Base-by-base conservation (phyloP, 73 alveolate species). In the Symbiodinium natans region DNA sequence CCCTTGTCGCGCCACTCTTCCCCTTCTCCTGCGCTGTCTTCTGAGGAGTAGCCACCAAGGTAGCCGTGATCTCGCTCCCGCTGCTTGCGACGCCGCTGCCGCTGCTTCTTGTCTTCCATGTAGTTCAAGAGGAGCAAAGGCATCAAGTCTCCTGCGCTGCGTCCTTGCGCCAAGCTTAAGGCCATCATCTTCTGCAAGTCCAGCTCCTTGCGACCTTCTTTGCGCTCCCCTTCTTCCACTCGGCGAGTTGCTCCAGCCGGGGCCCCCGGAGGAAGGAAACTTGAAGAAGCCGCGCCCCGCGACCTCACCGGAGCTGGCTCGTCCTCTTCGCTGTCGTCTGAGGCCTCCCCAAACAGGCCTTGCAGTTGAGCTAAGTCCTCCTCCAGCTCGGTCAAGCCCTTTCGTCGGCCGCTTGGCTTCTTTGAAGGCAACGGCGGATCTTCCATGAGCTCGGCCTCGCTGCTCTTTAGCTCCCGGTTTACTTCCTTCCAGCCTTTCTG, bases 11-110 rank as follows among this genome's bases (percentile, higher is more conserved):
- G 36, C 34, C 1, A 15, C 34, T 31, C 63, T 33, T 3, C 59
- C 15, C 7, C 41, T 40, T 33, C 56, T 39, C 34, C 77, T 31
- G 10, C 34, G 15, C 34, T 21, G 31, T 11, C 74, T 33, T 86
- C 94, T 38, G 94, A 52, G 63, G 34, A 7, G 42, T 83, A 86
- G 41, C 84, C 83, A 86, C 94, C 94, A 54, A 36, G 94, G 83
- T 23, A 29, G 29, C 15, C 83, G 10, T 85, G 31, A 41, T 77
- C 87, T 0, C 19, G 29, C 10, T 52, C 68, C 31, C 34, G 77
- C 77, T n/a, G 38, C 29, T 42, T n/a, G 29, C 56, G 33, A 41
- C n/a, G 52, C 25, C 42, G 21, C 40, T 36, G 25, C n/a, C 41
- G 42, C 73, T 83, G 25, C n/a, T 83, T 33, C 75, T 83, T 38